Percentiles rank a stretch among this genome's conserved stretches.
Conservation (phyloP, 441 rosid genomes). For the Sinapis alba region DNA sequence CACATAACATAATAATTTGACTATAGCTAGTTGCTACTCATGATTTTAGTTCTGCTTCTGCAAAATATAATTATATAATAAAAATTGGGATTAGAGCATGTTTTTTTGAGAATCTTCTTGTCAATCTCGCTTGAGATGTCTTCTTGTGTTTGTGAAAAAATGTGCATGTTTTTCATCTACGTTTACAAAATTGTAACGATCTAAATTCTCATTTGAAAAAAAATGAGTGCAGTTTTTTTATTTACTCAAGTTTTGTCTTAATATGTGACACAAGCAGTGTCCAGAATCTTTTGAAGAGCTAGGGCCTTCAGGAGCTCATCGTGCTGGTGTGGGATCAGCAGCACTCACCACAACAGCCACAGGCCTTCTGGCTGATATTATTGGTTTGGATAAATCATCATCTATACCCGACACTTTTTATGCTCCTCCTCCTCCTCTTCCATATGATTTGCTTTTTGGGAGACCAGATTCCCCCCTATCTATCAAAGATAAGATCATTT, state of each 20-base stretch:
- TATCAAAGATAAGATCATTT: slow-evolving; percentile 32
- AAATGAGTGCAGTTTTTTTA: background rate
- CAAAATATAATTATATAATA: too few species aligned
- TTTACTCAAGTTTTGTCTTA: slow-evolving; percentile 25
- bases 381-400: slow-evolving; percentile 57
- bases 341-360: slow-evolving; percentile 44
- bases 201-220: background rate
- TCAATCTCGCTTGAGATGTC: background rate
- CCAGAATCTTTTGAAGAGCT: slow-evolving; percentile 55
- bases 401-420: slow-evolving; percentile 57
- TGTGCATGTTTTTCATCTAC: background rate
- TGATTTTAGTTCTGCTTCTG: background rate
- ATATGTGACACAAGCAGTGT: slow-evolving; percentile 48
- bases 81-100: background rate
- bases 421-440: slow-evolving; percentile 69
- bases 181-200: background rate
- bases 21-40: background rate
- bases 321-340: slow-evolving; percentile 43
- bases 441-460: slow-evolving; percentile 61
- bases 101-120: background rate
- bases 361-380: slow-evolving; percentile 53
- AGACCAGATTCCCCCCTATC: slow-evolving; percentile 45
- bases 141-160: slow-evolving; percentile 5
- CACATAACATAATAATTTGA: background rate
- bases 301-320: slow-evolving; percentile 46